phyloP scores from a whole-genome alignment of 169 alveolate species.

The Theileria orientalis region DNA sequence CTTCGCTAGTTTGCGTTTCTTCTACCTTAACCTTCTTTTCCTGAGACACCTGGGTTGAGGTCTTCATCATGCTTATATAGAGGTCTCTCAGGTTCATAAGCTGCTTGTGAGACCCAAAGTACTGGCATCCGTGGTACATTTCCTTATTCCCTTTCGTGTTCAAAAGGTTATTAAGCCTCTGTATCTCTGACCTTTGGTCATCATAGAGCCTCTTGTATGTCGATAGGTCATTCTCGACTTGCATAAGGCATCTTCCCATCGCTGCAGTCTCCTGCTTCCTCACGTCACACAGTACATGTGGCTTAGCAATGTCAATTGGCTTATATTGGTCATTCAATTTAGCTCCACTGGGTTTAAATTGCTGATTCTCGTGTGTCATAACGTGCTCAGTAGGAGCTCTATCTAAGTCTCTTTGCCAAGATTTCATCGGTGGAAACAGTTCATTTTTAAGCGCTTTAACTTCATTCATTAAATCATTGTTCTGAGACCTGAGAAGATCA shows the following conservation, averaged over 20 bases:
- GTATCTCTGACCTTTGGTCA: constrained; percentile 46
- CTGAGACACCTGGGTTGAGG: constrained; percentile 4
- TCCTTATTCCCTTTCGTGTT: constrained; percentile 8
- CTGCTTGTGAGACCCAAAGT: constrained; percentile 46
- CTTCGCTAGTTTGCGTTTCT: constrained; percentile 23
- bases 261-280: constrained; percentile 43
- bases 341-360: not conserved
- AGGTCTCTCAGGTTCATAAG: constrained; percentile 39
- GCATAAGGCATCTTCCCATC: constrained; percentile 54
- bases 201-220: constrained; percentile 50
- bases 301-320: not conserved
- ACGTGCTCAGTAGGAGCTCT: no score
- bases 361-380: not conserved
- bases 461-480: not conserved
- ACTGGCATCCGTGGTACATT: constrained; percentile 18
- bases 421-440: not conserved
- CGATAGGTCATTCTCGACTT: constrained; percentile 58
- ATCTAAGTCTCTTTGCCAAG: constrained; percentile 4
- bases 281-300: constrained; percentile 22
- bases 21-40: constrained; percentile 4
- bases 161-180: constrained; percentile 33
- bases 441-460: constrained; percentile 20
- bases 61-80: constrained; percentile 32
- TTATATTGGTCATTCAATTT: not conserved
- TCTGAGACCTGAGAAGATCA: constrained; percentile 28